Evolutionary conservation across 352 stramenopile genomes (phyloP), one percentile per base, ranked within the genome.

Genomic region (Phytophthora agathidicida): DNA sequence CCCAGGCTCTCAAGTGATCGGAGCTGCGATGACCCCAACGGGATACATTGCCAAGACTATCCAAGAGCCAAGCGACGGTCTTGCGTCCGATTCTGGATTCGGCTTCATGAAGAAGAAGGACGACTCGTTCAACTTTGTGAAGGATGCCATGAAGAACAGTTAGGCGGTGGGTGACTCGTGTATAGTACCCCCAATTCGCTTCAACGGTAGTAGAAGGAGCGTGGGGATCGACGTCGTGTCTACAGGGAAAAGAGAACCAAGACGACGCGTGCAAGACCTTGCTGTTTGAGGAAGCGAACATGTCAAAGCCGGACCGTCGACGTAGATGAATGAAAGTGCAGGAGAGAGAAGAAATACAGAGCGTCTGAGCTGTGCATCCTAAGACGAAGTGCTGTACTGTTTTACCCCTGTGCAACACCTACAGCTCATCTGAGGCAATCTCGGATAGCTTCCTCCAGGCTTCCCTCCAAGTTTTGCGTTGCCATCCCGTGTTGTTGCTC

Each of bases 31-130:
- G 85, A 94, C 84, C 11, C 85, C 85, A 7, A 86, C 71, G 17
- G 83, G 83, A 11, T 94, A 94, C 74, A 94, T 94, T 36, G 85
- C 85, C 19, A 94, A 94, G 77, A 94, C 85, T 24, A 94, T 94
- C 50, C 79, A 94, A 48, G 83, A 93, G 53, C 85, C 85, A 30
- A 79, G 73, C 14, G 83, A 92, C n/a, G 77, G 88, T 52, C 64
- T 82, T 31, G 62, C 75, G 23, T 85, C 75, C 30, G 75, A 90
- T 35, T 86, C 83, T 28, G 75, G 84, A 39, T 93, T 94, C 46
- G 79, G 81, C 43, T 94, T 93, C 54, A 93, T 94, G 77, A 93
- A 93, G 77, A 89, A 88, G 67, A 84, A 88, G 46, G 83, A 94
- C 42, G 85, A 94, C 71, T 94, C 85, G 58, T 94, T 94, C 66